Conservation (phyloP, 169 alveolate genomes). For the Theileria luwenshuni region DNA sequence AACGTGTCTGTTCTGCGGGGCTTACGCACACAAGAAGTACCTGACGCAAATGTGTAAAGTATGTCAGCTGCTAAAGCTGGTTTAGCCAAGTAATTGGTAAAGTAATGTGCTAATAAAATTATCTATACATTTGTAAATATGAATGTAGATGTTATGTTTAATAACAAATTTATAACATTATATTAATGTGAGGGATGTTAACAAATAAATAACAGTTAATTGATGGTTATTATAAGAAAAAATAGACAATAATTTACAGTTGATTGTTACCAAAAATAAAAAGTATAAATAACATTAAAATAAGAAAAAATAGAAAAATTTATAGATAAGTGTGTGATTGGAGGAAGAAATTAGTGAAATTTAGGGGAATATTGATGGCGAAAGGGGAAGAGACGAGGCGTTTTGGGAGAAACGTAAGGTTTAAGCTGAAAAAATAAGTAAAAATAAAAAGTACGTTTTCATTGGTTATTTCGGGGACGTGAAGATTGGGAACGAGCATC, state of each 20-base stretch:
- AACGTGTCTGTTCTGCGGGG: conserved; percentile 55
- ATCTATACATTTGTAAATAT: too few relatives aligned
- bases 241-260: neutral
- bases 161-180: too few relatives aligned
- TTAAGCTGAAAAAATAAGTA: conserved; percentile 42
- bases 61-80: conserved; percentile 51
- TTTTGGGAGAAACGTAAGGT: conserved; percentile 76
- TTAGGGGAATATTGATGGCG: neutral
- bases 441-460: conserved; percentile 60
- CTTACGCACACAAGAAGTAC: conserved; percentile 54
- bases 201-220: neutral
- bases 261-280: neutral
- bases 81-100: neutral
- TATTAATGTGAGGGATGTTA: too few relatives aligned
- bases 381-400: conserved; percentile 53
- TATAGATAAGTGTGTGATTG: neutral
- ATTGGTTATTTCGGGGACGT: conserved; percentile 73
- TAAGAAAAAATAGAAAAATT: too few relatives aligned
- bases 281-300: neutral
- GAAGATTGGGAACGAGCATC: conserved; percentile 83
- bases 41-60: conserved; percentile 38
- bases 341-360: neutral
- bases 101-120: too few relatives aligned
- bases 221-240: neutral
- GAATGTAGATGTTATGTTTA: too few relatives aligned